Evolutionary conservation across 805 yeast species (phyloP).

Genomic region (Schwanniomyces yamadae): DNA sequence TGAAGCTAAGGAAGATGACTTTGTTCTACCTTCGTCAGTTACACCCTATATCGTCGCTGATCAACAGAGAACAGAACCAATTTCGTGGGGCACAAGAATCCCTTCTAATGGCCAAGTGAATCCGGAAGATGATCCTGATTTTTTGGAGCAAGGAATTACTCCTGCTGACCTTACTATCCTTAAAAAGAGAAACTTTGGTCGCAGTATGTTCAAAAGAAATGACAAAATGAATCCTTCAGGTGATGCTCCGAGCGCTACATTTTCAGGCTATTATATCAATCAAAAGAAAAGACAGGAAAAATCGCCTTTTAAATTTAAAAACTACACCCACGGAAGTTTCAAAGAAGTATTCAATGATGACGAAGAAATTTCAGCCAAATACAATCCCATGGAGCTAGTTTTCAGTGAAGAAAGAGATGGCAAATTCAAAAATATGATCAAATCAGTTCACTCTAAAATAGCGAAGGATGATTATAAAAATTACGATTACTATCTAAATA

Average conservation of each 20-base stretch:
- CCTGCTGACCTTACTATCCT: conserved; percentile 37
- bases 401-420: conserved; percentile 28
- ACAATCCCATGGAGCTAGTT: conserved; percentile 42
- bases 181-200: conserved; percentile 11
- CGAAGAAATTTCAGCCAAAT: conserved; percentile 27
- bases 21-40: no score
- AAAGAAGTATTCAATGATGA: conserved; percentile 34
- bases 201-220: background rate
- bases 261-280: conserved; percentile 34
- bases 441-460: conserved; percentile 26
- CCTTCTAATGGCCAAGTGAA: no score
- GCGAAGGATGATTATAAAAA: conserved; percentile 31
- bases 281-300: conserved; percentile 36
- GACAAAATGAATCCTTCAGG: background rate
- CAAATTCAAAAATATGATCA: conserved; percentile 26
- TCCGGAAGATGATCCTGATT: conserved; percentile 25
- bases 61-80: no score
- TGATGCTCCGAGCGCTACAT: background rate
- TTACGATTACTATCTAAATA: conserved; percentile 34
- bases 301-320: conserved; percentile 32
- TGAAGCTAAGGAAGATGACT: no score
- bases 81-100: no score
- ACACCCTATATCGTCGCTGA: no score
- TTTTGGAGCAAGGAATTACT: conserved; percentile 32
- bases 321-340: conserved; percentile 41